Evolutionary conservation across 257 asterid species (phyloP).

Genomic region (Lantana camara): DNA sequence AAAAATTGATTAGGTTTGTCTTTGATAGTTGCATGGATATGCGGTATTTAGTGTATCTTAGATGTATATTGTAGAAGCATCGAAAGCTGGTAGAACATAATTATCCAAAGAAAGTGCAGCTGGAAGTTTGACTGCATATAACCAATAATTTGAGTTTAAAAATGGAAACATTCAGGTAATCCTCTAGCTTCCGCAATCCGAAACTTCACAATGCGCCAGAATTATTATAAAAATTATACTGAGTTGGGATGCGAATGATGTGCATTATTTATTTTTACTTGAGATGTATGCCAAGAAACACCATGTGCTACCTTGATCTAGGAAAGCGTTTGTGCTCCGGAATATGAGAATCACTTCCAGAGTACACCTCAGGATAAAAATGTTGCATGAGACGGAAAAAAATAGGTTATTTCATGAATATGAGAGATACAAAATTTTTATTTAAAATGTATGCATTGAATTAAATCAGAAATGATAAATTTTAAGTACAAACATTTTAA

Average conservation of each 20-base stretch:
- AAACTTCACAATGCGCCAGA: not conserved
- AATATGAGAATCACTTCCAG: no score
- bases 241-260: not conserved
- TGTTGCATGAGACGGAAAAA: no score
- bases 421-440: not conserved
- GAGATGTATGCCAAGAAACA: no score
- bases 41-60: no score
- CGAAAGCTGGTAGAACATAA: not conserved
- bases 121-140: not conserved
- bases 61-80: not conserved
- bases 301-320: no score
- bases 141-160: not conserved
- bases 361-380: no score
- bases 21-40: no score
- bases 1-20: not conserved
- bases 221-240: not conserved
- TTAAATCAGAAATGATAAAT: not conserved
- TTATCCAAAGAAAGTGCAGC: not conserved
- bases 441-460: not conserved
- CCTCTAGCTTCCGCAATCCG: not conserved
- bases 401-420: no score
- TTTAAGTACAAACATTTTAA: not conserved
- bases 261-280: not conserved
- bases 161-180: not conserved
- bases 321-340: no score